Percentiles rank a stretch among this genome's conserved stretches.
phyloP scores from a whole-genome alignment of 2,329 filamentous ascomycete genomes.

The Fusarium dimerum region DNA sequence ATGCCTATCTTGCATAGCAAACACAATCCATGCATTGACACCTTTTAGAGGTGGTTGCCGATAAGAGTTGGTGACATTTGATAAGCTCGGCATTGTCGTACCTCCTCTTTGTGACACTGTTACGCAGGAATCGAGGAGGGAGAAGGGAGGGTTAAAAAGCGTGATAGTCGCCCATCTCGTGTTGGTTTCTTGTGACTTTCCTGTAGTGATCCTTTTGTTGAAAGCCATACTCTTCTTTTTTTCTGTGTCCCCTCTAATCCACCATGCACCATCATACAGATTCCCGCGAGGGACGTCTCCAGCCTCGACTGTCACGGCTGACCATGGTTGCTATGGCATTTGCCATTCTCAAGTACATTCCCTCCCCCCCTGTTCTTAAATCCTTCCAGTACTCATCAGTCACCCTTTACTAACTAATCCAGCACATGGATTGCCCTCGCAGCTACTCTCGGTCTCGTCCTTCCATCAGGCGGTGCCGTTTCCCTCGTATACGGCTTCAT shows the following conservation, averaged over 20 bases:
- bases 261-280: neutral
- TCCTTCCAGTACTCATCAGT: too few species aligned
- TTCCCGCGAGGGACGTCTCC: constrained; percentile 28
- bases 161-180: too few species aligned
- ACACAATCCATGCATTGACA: too few species aligned
- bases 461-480: constrained; percentile 43
- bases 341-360: constrained; percentile 41
- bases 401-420: neutral
- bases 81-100: too few species aligned
- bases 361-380: constrained; percentile 23
- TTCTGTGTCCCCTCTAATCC: neutral
- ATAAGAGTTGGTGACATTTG: too few species aligned
- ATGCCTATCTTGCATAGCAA: too few species aligned
- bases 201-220: neutral
- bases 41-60: too few species aligned
- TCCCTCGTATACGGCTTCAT: constrained; percentile 46
- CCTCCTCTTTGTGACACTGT: too few species aligned
- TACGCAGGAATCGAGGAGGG: too few species aligned
- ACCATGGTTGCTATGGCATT: constrained; percentile 45
- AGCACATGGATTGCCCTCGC: constrained; percentile 36
- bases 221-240: neutral
- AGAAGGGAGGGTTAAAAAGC: too few species aligned
- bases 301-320: constrained; percentile 38
- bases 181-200: too few species aligned
- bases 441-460: constrained; percentile 41